Percentiles rank a stretch among this genome's conserved stretches.
Conservation (phyloP, 2,329 filamentous ascomycete species). For the Neofusicoccum ribis region DNA sequence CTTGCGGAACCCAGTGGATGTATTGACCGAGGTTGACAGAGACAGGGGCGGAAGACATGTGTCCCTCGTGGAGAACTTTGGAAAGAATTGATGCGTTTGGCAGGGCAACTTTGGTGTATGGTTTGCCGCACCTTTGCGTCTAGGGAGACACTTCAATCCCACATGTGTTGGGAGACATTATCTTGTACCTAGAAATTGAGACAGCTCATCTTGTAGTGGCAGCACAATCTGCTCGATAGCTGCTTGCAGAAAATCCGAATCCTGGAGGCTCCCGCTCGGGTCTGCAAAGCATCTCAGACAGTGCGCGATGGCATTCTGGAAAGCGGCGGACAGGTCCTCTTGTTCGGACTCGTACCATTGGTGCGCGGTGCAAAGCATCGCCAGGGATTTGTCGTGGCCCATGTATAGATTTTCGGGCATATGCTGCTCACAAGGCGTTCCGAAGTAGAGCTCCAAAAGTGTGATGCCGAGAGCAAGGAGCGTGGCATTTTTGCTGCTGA, state of each 20-base stretch:
- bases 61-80: no score
- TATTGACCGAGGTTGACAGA: no score
- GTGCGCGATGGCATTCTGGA: slow-evolving; percentile 34
- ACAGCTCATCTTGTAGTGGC: slow-evolving; percentile 38
- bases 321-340: slow-evolving; percentile 38
- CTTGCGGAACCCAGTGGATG: background rate
- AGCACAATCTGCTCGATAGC: slow-evolving; percentile 39
- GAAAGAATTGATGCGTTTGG: no score
- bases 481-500: slow-evolving; percentile 37
- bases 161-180: slow-evolving; percentile 21
- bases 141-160: no score
- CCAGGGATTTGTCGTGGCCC: slow-evolving; percentile 11
- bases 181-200: slow-evolving; percentile 34
- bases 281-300: slow-evolving; percentile 38
- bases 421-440: slow-evolving; percentile 34
- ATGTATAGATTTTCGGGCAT: slow-evolving; percentile 26
- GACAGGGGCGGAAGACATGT: no score
- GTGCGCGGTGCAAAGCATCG: slow-evolving; percentile 34
- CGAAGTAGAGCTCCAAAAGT: slow-evolving; percentile 40
- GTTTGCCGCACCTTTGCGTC: no score
- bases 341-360: slow-evolving; percentile 36
- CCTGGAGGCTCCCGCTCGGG: slow-evolving; percentile 34
- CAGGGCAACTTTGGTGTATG: no score
- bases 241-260: slow-evolving; percentile 36
- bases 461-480: slow-evolving; percentile 36